phyloP scores from a whole-genome alignment of 495 filamentous ascomycete species.

The Beverwykella pulmonaria region DNA sequence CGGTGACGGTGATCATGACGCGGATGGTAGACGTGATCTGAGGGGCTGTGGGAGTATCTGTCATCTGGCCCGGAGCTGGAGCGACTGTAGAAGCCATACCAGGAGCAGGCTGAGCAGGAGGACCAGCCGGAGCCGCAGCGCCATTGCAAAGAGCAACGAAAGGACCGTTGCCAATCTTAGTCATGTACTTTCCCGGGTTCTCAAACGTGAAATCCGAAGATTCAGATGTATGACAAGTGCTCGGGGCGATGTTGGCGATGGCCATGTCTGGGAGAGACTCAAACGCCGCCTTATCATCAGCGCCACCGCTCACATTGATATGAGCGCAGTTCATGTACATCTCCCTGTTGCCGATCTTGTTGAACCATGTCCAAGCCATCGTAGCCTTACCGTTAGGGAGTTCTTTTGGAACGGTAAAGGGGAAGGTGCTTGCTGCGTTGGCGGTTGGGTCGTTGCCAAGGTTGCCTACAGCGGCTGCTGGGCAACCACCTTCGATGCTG shows the following conservation, averaged over 20 bases:
- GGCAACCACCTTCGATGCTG: conserved; percentile 78
- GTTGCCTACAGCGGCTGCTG: conserved; percentile 46
- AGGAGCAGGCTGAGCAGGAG: conserved; percentile 1
- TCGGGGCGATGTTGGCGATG: conserved; percentile 55
- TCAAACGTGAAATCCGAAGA: conserved; percentile 28
- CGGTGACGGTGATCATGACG: conserved; percentile 24
- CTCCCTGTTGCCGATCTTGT: conserved; percentile 56
- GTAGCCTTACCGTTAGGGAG: conserved; percentile 58
- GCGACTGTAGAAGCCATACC: conserved; percentile 12
- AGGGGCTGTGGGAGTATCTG: conserved; percentile 14
- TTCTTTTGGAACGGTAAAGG: conserved; percentile 59
- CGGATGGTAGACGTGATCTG: conserved; percentile 16
- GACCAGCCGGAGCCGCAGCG: conserved; percentile 11
- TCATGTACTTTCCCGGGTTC: conserved; percentile 32
- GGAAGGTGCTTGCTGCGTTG: conserved; percentile 44
- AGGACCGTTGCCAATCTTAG: conserved; percentile 18
- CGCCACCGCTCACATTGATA: conserved; percentile 54
- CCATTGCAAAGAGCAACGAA: conserved; percentile 19
- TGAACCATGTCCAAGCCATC: conserved; percentile 65
- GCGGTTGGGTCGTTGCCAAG: background rate
- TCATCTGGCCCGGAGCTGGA: conserved; percentile 12
- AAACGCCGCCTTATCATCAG: conserved; percentile 37
- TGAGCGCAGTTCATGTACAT: conserved; percentile 67
- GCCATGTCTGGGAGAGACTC: conserved; percentile 58
- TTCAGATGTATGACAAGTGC: conserved; percentile 30